phyloP scores from a whole-genome alignment of 2,329 filamentous ascomycete genomes.

The Penicillium capsulatum region DNA sequence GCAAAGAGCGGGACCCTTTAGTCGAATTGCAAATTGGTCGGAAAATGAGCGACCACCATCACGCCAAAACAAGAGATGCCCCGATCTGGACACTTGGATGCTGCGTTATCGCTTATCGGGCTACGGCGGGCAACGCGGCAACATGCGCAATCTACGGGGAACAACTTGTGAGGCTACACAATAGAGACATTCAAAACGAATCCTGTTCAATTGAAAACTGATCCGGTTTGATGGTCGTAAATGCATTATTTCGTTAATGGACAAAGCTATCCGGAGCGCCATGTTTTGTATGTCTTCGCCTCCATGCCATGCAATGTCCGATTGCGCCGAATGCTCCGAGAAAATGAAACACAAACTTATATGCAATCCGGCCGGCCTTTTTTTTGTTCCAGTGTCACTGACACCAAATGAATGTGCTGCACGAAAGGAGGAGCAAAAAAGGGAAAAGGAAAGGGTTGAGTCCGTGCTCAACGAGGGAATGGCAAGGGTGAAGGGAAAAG shows the following conservation, averaged over 20 bases:
- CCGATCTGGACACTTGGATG: slow-evolving; percentile 7
- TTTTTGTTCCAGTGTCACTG: slow-evolving; percentile 8
- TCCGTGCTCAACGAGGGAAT: slow-evolving; percentile 8
- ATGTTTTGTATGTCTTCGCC: slow-evolving; percentile 9
- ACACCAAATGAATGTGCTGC: slow-evolving; percentile 6
- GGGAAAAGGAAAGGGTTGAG: slow-evolving; percentile 7
- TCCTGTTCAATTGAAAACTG: slow-evolving; percentile 4
- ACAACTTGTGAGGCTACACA: neutral
- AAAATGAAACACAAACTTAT: slow-evolving; percentile 9
- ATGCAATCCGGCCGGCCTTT: slow-evolving; percentile 9
- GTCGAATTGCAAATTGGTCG: neutral
- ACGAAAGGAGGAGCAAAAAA: neutral
- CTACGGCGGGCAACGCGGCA: slow-evolving; percentile 1
- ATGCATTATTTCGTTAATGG: slow-evolving; percentile 17
- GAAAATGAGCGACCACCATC: neutral
- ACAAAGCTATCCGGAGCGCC: slow-evolving; percentile 7
- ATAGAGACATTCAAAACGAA: neutral
- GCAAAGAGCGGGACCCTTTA: neutral
- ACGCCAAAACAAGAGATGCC: slow-evolving; percentile 2
- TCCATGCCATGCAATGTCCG: slow-evolving; percentile 4
- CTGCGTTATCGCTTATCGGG: slow-evolving; percentile 10
- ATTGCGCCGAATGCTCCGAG: slow-evolving; percentile 9
- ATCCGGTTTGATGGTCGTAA: slow-evolving; percentile 4
- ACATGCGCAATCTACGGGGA: neutral
- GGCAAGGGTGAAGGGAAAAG: neutral